Conservation (phyloP, 2,329 filamentous ascomycete genomes). For the Seiridium cupressi region DNA sequence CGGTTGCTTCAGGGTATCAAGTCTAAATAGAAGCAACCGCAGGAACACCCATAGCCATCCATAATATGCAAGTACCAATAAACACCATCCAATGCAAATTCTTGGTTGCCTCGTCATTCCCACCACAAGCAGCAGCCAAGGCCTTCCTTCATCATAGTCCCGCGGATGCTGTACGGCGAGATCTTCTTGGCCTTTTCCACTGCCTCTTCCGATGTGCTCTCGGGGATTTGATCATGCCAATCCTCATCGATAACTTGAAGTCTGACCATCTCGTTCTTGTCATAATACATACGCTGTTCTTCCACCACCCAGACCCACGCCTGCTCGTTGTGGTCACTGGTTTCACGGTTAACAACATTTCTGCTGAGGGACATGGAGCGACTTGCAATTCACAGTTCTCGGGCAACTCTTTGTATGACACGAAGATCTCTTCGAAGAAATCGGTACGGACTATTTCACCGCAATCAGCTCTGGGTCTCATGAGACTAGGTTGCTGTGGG, state of each 20-base stretch:
- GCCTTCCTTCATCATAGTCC: conserved; percentile 62
- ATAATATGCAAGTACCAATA: conserved; percentile 4
- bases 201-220: conserved; percentile 60
- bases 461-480: neutral
- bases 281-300: conserved; percentile 76
- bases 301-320: conserved; percentile 84
- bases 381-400: conserved; percentile 74
- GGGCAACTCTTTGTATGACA: conserved; percentile 72
- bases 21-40: conserved; percentile 27
- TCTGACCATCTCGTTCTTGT: conserved; percentile 84
- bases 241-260: conserved; percentile 84
- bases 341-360: too few species aligned
- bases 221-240: conserved; percentile 86
- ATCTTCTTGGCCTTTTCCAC: conserved; percentile 52
- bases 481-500: neutral
- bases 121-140: conserved; percentile 65
- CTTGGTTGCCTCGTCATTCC: conserved; percentile 34
- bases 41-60: conserved; percentile 1
- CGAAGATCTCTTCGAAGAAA: conserved; percentile 91
- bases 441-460: conserved; percentile 67
- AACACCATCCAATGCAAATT: conserved; percentile 2
- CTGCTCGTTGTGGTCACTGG: conserved; percentile 69
- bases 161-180: conserved; percentile 70
- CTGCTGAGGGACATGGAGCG: neutral
- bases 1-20: conserved; percentile 65